A percentile compares a stretch with the other conserved stretches of the same genome.
phyloP scores from a whole-genome alignment of 169 alveolate genomes.

The Plasmodium cynomolgi region DNA sequence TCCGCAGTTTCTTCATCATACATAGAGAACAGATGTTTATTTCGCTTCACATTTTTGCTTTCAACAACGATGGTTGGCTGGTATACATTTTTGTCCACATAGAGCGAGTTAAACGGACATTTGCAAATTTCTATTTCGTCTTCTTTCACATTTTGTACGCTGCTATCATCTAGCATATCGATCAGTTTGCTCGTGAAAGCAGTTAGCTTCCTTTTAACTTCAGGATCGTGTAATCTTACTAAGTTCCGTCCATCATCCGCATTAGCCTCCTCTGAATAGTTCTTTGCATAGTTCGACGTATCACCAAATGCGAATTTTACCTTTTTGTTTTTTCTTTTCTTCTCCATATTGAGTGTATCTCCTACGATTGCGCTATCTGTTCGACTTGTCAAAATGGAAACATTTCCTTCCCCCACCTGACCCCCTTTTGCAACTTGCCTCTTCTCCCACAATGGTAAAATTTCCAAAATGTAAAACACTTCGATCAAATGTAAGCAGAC shows the following conservation, averaged over 20 bases:
- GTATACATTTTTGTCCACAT: constrained; percentile 62
- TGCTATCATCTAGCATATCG: constrained; percentile 63
- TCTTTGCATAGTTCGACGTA: not conserved
- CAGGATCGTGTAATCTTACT: not conserved
- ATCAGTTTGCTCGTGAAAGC: constrained; percentile 33
- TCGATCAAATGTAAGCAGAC: constrained; percentile 47
- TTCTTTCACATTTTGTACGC: constrained; percentile 38
- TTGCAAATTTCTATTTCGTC: constrained; percentile 72
- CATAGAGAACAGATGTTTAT: constrained; percentile 31
- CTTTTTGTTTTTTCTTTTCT: not conserved
- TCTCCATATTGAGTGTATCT: not conserved
- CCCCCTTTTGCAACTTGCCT: not conserved
- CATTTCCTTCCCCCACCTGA: not conserved
- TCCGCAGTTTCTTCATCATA: constrained; percentile 76
- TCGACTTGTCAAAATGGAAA: not conserved
- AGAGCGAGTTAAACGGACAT: constrained; percentile 36
- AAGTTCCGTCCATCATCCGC: not conserved
- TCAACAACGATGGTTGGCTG: constrained; percentile 65
- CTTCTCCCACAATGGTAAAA: not conserved
- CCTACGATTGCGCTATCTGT: not conserved
- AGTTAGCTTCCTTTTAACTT: constrained; percentile 13
- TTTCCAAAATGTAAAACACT: constrained; percentile 21
- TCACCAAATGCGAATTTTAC: not conserved
- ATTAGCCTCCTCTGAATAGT: not conserved
- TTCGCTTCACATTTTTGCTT: constrained; percentile 66